Base-by-base conservation (phyloP, 805 yeast genomes). In the Kodamaea fukazawae region DNA sequence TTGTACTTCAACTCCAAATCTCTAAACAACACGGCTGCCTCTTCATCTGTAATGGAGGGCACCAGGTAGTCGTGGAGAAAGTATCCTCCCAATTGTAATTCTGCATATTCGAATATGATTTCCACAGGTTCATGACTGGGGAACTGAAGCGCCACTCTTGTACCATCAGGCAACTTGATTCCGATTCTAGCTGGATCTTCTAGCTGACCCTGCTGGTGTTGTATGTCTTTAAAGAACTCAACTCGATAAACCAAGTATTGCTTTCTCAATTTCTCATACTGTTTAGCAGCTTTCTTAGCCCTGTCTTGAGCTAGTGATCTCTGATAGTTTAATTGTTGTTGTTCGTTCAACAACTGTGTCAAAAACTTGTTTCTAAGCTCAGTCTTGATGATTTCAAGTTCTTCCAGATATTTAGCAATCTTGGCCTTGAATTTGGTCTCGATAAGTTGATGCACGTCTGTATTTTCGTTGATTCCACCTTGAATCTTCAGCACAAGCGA, bases 241-340 rank as follows among this genome's bases (percentile, higher is more conserved):
- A 55, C 50, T 43, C 54, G 57, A 53, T 58, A 60, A 18, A 51
- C 43, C 36, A 68, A 49, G 47, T 59, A 68, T 48, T 70, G 69
- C 36, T 65, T 67, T 16, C 71, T 74, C 23, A 58, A 45, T 27
- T 53, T 45, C 34, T 59, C 61, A 18, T 51, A 30, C 22, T 44
- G 40, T 44, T 57, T 61, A 38, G 57, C 55, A 29, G 48, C 48
- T 43, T 63, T 64, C 50, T 81, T 68, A 38, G 71, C 69, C 40
- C 81, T 72, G 61, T 90, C 98, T 26, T 76, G 70, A 12, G 75
- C 73, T 26, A 90, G 65, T 0, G 95, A 81, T 26, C 75, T 75
- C 53, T 82, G 80, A 61, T 81, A 89, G 14, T 93, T 88, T 32
- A 74, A 64, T 53, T 88, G 93, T 60, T 90, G 96, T 50, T 83